phyloP scores from a whole-genome alignment of 2,329 filamentous ascomycete species.

The Ophiocordyceps sinensis region DNA sequence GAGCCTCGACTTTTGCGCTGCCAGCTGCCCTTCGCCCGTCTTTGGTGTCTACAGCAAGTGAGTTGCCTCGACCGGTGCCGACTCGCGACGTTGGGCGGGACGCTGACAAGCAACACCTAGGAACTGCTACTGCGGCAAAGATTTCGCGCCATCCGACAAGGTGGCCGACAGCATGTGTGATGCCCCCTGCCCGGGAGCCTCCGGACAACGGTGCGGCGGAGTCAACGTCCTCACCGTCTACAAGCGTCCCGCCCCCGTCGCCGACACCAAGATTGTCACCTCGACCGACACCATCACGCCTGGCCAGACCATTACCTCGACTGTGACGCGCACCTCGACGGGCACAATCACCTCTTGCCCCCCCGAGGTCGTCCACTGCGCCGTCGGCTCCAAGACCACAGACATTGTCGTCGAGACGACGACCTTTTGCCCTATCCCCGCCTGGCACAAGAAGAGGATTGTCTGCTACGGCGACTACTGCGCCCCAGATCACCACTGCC shows the following conservation, averaged over 20 bases:
- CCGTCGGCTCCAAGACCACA: constrained; percentile 7
- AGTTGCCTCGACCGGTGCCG: constrained; percentile 2
- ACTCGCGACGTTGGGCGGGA: background rate
- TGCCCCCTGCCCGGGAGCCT: constrained; percentile 14
- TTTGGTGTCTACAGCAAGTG: constrained; percentile 13
- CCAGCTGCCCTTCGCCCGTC: constrained; percentile 9
- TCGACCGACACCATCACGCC: background rate
- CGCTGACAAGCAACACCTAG: constrained; percentile 5
- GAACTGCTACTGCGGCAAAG: constrained; percentile 16
- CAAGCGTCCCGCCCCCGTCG: background rate
- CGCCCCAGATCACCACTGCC: constrained; percentile 13
- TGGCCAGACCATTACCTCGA: background rate
- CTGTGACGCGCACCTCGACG: background rate
- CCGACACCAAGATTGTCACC: background rate
- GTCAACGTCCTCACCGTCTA: constrained; percentile 1
- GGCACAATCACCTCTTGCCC: constrained; percentile 15
- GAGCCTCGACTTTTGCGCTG: constrained; percentile 12
- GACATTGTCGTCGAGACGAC: constrained; percentile 10
- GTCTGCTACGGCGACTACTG: constrained; percentile 20
- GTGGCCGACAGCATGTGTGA: constrained; percentile 10
- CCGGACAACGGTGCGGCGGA: constrained; percentile 1
- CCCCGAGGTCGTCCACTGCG: constrained; percentile 8
- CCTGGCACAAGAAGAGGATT: constrained; percentile 15
- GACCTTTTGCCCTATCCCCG: constrained; percentile 7
- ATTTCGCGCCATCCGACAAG: constrained; percentile 3